Base-by-base conservation (phyloP, 2,329 filamentous ascomycete species). In the Nemania sp. region DNA sequence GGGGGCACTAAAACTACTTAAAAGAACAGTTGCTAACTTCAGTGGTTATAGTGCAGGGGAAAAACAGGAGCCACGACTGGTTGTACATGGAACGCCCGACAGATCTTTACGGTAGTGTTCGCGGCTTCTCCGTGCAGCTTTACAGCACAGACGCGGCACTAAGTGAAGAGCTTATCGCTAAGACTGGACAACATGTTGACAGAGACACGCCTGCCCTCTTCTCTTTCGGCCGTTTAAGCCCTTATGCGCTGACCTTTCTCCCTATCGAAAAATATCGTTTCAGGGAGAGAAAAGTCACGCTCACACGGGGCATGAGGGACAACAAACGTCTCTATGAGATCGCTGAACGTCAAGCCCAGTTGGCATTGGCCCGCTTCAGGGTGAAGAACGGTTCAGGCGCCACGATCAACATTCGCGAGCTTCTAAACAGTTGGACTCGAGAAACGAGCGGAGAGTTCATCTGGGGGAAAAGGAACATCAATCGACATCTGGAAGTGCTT, bases 381-480 rank as follows among this genome's bases (percentile, higher is more conserved):
- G 49, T 43, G 5, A 52, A 52, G 37, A 52, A 52, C 21, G 49
- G 49, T 5, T 52, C 49, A 5, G 49, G 49, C 15, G 37, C 29
- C 4, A 52, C 49, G 18, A 52, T 52, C 37, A 53, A 53, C 13
- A 53, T 53, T 21, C 50, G 50, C 12, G 37, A 53, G 37, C 50
- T 53, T n/a, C 21, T 53, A 11, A 43, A 53, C 21, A 43, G 25
- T 20, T 53, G 37, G 50, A 53, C 50, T 12, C 20, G 50, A 20
- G 49, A 52, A 25, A 42, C 49, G 13, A 52, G 49, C 49, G 49
- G 49, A 42, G 49, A 52, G 25, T 52, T 52, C 15, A 52, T 52
- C 10, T 52, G 49, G 49, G 49, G 49, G n/a, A 42, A 32, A 18
- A 52, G n/a, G 20, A 52, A 52, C 9, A 42, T 52, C 20, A 40